A percentile compares a stretch with the other conserved stretches of the same genome.
Evolutionary conservation across 805 yeast genomes (phyloP).

Genomic region (Clavispora asparagi): DNA sequence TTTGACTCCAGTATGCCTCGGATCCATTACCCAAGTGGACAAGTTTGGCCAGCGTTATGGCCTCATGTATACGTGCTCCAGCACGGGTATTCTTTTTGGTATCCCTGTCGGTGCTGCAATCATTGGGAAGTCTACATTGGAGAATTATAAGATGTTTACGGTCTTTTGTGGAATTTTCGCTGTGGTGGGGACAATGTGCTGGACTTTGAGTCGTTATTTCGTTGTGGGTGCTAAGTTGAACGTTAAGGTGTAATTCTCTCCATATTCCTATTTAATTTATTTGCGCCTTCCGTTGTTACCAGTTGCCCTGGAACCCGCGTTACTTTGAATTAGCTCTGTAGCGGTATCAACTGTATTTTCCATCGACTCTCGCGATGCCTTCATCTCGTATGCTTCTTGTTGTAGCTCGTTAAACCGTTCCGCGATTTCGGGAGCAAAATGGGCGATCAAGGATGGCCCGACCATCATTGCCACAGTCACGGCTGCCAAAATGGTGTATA

Average conservation of each 20-base stretch:
- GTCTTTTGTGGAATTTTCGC: constrained; percentile 40
- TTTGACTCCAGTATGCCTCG: constrained; percentile 64
- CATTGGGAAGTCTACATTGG: constrained; percentile 25
- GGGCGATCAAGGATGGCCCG: constrained; percentile 27
- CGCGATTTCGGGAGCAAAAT: constrained; percentile 35
- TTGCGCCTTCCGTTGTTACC: neutral
- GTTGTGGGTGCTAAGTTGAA: constrained; percentile 38
- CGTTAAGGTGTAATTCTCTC: constrained; percentile 8
- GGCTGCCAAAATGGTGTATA: constrained; percentile 31
- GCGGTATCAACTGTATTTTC: neutral
- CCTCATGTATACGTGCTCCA: constrained; percentile 55
- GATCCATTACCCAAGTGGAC: constrained; percentile 55
- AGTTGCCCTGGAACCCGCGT: neutral
- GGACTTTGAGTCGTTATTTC: constrained; percentile 39
- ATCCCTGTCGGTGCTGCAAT: constrained; percentile 33
- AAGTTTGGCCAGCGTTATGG: constrained; percentile 70
- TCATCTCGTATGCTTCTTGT: neutral
- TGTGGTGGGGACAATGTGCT: constrained; percentile 31
- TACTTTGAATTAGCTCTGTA: neutral
- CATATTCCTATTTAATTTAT: neutral
- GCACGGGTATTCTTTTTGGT: constrained; percentile 36
- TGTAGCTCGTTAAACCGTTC: constrained; percentile 22
- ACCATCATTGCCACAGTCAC: constrained; percentile 23
- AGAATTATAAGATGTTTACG: constrained; percentile 39
- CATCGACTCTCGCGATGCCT: neutral